Evolutionary conservation across 768 basidiomycete genomes (phyloP).

Genomic region (Amanita fuliginea): DNA sequence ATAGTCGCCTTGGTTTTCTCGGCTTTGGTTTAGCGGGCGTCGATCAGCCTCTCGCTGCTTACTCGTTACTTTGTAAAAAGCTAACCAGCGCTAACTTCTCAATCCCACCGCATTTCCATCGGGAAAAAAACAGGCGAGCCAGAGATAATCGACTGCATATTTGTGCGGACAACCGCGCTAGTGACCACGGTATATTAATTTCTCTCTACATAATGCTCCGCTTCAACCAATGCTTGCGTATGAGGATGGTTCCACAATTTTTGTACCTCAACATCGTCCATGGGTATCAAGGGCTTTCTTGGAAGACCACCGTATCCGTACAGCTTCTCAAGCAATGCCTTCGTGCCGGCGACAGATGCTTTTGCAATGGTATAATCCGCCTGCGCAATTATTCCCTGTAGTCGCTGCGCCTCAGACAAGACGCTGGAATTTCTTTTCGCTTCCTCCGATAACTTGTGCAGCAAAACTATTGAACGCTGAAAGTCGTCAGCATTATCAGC

Average conservation of each 20-base stretch:
- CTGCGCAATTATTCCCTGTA: constrained; percentile 74
- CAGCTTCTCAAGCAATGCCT: constrained; percentile 61
- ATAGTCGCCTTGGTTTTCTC: too few relatives aligned
- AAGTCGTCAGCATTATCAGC: constrained; percentile 3
- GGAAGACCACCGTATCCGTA: constrained; percentile 76
- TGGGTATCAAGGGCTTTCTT: constrained; percentile 68
- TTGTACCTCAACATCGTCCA: constrained; percentile 40
- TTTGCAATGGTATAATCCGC: constrained; percentile 77
- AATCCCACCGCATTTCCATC: too few relatives aligned
- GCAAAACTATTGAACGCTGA: constrained; percentile 46
- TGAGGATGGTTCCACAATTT: constrained; percentile 66
- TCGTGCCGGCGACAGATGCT: constrained; percentile 73
- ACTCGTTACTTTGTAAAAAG: too few relatives aligned
- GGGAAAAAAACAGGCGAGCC: not conserved
- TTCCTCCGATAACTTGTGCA: constrained; percentile 52
- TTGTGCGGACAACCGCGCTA: not conserved
- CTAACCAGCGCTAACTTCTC: too few relatives aligned
- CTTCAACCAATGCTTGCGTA: constrained; percentile 51
- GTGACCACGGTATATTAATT: too few relatives aligned
- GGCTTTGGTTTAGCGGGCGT: too few relatives aligned
- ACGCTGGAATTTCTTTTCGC: constrained; percentile 42
- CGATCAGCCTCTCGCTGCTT: too few relatives aligned
- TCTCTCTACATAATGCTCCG: constrained; percentile 27
- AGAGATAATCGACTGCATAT: not conserved
- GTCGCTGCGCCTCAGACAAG: constrained; percentile 55